These are phyloP conservation scores for Cinnamomum micranthum DNA, from an alignment of 164 flowering plant species.

Conservation along the genomic window DNA sequence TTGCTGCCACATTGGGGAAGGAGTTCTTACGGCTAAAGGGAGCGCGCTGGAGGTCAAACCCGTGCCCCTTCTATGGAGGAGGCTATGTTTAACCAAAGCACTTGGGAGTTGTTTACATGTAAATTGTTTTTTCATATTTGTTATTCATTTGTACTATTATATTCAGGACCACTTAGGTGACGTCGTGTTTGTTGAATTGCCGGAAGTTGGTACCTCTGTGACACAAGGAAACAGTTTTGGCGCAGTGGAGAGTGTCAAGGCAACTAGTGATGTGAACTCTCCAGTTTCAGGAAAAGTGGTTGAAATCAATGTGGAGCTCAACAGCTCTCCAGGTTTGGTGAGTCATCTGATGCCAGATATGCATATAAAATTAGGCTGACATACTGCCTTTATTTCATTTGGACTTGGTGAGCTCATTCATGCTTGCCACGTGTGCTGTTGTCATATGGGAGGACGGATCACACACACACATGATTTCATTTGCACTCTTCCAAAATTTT, in stretches of 20 bases:
- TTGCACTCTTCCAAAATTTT: too few species aligned
- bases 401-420: background rate
- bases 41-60: too few species aligned
- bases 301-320: slow-evolving; percentile 74
- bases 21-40: too few species aligned
- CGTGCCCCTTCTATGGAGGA: too few species aligned
- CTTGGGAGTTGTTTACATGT: too few species aligned
- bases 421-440: background rate
- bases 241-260: slow-evolving; percentile 98
- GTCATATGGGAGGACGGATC: background rate
- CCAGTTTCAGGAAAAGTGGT: slow-evolving; percentile 89
- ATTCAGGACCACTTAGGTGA: slow-evolving; percentile 83
- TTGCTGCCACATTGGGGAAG: too few species aligned
- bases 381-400: background rate
- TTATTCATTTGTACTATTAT: background rate
- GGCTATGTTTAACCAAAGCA: too few species aligned
- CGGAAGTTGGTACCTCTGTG: slow-evolving; percentile 74
- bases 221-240: slow-evolving; percentile 71
- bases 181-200: slow-evolving; percentile 92
- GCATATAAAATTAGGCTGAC: background rate
- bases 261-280: slow-evolving; percentile 87
- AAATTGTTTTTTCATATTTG: background rate
- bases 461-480: too few species aligned
- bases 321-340: slow-evolving; percentile 74
- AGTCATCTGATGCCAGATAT: slow-evolving; percentile 22